Conservation (phyloP, 2,329 filamentous ascomycete species). For the Ophiostoma tasmaniense region DNA sequence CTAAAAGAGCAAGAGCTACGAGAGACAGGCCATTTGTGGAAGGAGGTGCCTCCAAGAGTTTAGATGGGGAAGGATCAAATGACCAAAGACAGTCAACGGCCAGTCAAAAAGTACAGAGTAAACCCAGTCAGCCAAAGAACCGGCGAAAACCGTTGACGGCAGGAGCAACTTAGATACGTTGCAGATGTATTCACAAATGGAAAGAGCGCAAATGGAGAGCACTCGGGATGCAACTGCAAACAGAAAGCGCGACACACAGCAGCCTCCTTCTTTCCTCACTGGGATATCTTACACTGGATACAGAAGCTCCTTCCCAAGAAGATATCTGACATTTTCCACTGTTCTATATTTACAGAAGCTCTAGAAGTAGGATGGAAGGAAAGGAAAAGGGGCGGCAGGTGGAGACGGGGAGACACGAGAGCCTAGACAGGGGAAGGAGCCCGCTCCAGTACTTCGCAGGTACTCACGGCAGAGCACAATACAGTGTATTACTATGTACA, state of each 20-base stretch:
- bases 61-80: not conserved
- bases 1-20: not conserved
- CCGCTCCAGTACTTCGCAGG: too few relatives aligned
- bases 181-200: not conserved
- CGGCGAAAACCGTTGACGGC: not conserved
- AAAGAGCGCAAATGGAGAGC: not conserved
- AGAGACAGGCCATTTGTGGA: not conserved
- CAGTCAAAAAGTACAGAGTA: not conserved
- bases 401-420: not conserved
- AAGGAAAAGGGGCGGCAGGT: slow-evolving; percentile 3
- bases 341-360: not conserved
- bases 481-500: not conserved
- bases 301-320: not conserved
- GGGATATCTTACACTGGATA: not conserved
- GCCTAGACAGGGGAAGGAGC: not conserved
- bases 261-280: not conserved
- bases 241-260: not conserved
- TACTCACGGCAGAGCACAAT: not conserved
- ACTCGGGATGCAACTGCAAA: not conserved
- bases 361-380: slow-evolving; percentile 4
- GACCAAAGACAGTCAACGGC: not conserved
- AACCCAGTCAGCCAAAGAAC: not conserved
- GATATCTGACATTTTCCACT: not conserved
- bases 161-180: not conserved
- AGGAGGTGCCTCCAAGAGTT: not conserved